Percentiles rank a stretch among this genome's conserved stretches.
Conservation (phyloP, 1,139 yeast genomes). For the Starmera stellimalicola region DNA sequence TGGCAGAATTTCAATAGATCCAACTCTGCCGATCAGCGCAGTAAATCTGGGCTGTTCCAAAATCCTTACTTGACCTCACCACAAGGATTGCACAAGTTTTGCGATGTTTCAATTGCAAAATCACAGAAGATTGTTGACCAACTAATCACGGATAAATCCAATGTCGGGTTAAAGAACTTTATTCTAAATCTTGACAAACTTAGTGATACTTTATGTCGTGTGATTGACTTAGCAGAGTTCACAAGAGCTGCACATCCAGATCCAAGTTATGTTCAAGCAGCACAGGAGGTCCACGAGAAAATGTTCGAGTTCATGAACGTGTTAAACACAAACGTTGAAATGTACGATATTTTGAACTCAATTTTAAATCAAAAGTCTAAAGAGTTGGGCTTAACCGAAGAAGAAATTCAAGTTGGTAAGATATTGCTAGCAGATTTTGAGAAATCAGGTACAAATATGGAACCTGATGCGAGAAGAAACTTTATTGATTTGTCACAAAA, state of each 20-base stretch:
- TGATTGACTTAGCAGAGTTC: slow-evolving; percentile 90
- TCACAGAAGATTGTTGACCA: slow-evolving; percentile 55
- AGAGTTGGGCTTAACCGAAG: slow-evolving; percentile 37
- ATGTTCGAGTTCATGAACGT: slow-evolving; percentile 94
- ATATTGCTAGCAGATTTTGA: slow-evolving; percentile 78
- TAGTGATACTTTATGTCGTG: slow-evolving; percentile 84
- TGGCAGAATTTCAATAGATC: slow-evolving; percentile 13
- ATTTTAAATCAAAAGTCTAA: slow-evolving; percentile 40
- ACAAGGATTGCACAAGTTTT: slow-evolving; percentile 59
- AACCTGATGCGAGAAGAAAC: slow-evolving; percentile 49
- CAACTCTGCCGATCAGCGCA: not conserved
- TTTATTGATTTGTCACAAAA: slow-evolving; percentile 77
- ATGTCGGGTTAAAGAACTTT: slow-evolving; percentile 40
- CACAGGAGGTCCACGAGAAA: slow-evolving; percentile 80
- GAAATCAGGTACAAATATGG: slow-evolving; percentile 84
- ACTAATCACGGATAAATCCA: slow-evolving; percentile 39
- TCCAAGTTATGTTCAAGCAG: slow-evolving; percentile 60
- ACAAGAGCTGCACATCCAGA: slow-evolving; percentile 84
- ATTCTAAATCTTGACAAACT: slow-evolving; percentile 70
- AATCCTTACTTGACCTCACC: slow-evolving; percentile 65
- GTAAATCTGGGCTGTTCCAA: slow-evolving; percentile 56
- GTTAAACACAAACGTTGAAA: slow-evolving; percentile 72
- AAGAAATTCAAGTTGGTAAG: slow-evolving; percentile 77
- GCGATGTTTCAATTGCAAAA: slow-evolving; percentile 47
- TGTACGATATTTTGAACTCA: slow-evolving; percentile 49